phyloP scores from a whole-genome alignment of 139 green algal genomes.

The Diplosphaera chodatii region DNA sequence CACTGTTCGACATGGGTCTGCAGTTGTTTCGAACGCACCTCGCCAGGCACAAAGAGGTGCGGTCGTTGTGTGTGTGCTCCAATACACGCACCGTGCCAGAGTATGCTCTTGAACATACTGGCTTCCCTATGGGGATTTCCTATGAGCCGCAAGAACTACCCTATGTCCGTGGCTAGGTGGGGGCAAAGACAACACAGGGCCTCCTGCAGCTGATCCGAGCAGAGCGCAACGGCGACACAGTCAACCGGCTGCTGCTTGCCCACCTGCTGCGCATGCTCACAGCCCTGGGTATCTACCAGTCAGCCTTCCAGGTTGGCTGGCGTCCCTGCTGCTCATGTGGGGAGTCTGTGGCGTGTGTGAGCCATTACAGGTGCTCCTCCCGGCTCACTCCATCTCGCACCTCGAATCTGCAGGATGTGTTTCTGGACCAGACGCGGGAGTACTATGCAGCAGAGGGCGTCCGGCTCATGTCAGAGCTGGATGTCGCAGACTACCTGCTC shows the following conservation, averaged over 20 bases:
- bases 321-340: too few relatives aligned
- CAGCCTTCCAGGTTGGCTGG: slow-evolving; percentile 44
- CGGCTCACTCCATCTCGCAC: too few relatives aligned
- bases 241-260: slow-evolving; percentile 70
- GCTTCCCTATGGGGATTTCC: too few relatives aligned
- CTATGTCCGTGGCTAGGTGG: too few relatives aligned
- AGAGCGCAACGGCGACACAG: slow-evolving; percentile 66
- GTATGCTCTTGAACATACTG: too few relatives aligned
- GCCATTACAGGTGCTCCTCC: too few relatives aligned
- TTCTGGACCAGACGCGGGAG: slow-evolving; percentile 14
- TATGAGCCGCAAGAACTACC: too few relatives aligned
- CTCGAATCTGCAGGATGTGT: slow-evolving; percentile 3
- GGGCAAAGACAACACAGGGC: slow-evolving; percentile 49
- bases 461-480: slow-evolving; percentile 49
- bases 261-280: slow-evolving; percentile 68
- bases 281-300: slow-evolving; percentile 67
- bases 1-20: slow-evolving; percentile 94
- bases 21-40: slow-evolving; percentile 76
- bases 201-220: slow-evolving; percentile 64
- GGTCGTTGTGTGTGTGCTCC: too few relatives aligned
- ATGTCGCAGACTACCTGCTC: slow-evolving; percentile 82
- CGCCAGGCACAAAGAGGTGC: slow-evolving; percentile 41
- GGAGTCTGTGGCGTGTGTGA: too few relatives aligned
- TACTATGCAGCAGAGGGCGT: slow-evolving; percentile 67
- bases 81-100: too few relatives aligned